Percentiles rank a stretch among this genome's conserved stretches.
Evolutionary conservation across 2,329 filamentous ascomycete genomes (phyloP).

Genomic region (Cadophora sp.): DNA sequence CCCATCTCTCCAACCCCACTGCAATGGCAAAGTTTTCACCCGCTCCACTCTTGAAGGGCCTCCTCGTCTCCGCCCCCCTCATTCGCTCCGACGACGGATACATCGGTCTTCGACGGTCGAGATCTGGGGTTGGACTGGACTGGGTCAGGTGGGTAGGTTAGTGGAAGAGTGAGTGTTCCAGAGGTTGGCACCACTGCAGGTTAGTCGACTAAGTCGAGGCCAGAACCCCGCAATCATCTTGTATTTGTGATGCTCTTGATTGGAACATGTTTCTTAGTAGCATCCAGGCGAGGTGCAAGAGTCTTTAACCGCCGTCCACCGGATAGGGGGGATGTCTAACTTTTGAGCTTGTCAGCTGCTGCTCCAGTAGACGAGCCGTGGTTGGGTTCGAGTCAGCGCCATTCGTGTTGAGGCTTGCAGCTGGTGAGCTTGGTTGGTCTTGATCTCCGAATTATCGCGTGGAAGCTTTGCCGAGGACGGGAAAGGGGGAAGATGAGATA

Average conservation of each 20-base stretch:
- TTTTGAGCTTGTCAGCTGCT: background rate
- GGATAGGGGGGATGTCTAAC: background rate
- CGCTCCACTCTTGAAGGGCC: conserved; percentile 22
- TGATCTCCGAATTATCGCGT: background rate
- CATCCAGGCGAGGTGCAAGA: background rate
- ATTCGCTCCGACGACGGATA: background rate
- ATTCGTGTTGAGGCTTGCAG: background rate
- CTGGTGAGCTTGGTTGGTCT: conserved; percentile 10
- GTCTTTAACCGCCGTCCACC: conserved; percentile 16
- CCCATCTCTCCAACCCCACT: conserved; percentile 20
- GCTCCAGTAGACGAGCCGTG: background rate
- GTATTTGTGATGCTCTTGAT: too few species aligned
- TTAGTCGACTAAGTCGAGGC: background rate
- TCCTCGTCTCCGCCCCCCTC: background rate
- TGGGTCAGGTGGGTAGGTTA: too few species aligned
- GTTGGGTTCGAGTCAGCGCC: background rate
- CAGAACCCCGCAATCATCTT: conserved; percentile 7
- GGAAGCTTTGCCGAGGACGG: conserved; percentile 15
- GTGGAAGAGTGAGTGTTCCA: background rate
- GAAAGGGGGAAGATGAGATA: background rate
- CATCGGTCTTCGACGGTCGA: conserved; percentile 5
- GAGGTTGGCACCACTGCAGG: background rate
- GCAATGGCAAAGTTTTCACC: conserved; percentile 31
- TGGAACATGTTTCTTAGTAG: too few species aligned
- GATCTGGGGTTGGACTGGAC: conserved; percentile 2